Conservation (phyloP, 768 basidiomycete species). For the Naganishia friedmannii region DNA sequence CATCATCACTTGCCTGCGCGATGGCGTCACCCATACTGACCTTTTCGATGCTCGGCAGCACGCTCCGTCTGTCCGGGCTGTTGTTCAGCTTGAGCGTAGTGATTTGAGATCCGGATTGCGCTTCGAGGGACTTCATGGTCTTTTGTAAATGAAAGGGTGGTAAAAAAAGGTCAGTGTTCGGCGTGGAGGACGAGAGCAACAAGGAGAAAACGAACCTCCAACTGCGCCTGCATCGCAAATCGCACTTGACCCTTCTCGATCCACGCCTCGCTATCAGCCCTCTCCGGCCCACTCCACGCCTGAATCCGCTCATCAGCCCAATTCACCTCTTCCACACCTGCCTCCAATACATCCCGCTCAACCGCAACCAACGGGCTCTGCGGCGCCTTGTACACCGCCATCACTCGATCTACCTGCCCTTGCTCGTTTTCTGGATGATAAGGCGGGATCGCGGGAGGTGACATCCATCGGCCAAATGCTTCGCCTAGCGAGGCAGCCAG, state of each 20-base stretch:
- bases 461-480: constrained; percentile 37
- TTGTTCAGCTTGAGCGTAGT: constrained; percentile 29
- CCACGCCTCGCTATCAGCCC: constrained; percentile 39
- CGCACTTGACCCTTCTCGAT: constrained; percentile 33
- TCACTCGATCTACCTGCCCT: constrained; percentile 2
- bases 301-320: constrained; percentile 46
- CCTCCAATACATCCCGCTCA: constrained; percentile 26
- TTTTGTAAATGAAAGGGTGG: background rate
- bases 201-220: constrained; percentile 34
- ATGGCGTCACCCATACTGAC: constrained; percentile 24
- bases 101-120: constrained; percentile 31
- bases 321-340: constrained; percentile 32
- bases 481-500: constrained; percentile 31
- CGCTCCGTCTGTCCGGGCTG: constrained; percentile 16
- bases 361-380: constrained; percentile 37
- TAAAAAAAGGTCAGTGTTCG: no score
- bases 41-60: constrained; percentile 33
- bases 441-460: constrained; percentile 35
- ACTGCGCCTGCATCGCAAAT: constrained; percentile 35
- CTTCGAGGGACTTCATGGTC: constrained; percentile 32
- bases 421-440: constrained; percentile 9
- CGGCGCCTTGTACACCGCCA: constrained; percentile 25
- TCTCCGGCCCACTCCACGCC: constrained; percentile 39
- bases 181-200: background rate
- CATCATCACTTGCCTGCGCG: constrained; percentile 33